These are phyloP conservation scores for Clarireedia monteithiana DNA, from an alignment of 2,329 filamentous ascomycete species.

Conservation along the genomic window DNA sequence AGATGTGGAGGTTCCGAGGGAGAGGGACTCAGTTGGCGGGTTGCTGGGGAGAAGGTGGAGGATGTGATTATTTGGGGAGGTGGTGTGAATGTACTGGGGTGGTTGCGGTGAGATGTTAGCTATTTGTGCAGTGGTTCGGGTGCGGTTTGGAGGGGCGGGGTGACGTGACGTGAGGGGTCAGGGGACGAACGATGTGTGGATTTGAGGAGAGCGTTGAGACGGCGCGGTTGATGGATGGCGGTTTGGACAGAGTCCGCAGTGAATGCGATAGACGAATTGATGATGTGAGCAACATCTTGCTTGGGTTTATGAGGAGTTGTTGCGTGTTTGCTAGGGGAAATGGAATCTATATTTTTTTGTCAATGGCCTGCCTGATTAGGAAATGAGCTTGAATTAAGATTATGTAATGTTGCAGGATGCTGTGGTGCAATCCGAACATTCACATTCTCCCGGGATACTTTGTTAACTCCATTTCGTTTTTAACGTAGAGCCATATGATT, in stretches of 20 bases:
- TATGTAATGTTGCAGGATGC: neutral
- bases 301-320: neutral
- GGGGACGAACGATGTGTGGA: constrained; percentile 24
- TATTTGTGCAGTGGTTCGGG: neutral
- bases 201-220: constrained; percentile 26
- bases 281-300: neutral
- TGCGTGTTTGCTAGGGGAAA: neutral
- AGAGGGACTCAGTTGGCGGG: constrained; percentile 45
- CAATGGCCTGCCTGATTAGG: neutral
- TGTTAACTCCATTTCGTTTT: no score
- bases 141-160: neutral
- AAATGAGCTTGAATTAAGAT: constrained; percentile 2
- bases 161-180: neutral
- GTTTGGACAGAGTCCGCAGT: neutral
- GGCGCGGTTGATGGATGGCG: neutral
- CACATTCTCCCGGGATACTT: neutral
- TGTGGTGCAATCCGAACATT: neutral
- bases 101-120: neutral
- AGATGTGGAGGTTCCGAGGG: constrained; percentile 50
- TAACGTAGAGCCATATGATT: no score
- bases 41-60: constrained; percentile 52
- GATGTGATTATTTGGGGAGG: constrained; percentile 41
- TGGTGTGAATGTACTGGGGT: constrained; percentile 49
- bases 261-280: neutral
- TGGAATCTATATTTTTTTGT: neutral